Evolutionary conservation across 306 rosid species (phyloP).

Genomic region (Glycine latifolia): DNA sequence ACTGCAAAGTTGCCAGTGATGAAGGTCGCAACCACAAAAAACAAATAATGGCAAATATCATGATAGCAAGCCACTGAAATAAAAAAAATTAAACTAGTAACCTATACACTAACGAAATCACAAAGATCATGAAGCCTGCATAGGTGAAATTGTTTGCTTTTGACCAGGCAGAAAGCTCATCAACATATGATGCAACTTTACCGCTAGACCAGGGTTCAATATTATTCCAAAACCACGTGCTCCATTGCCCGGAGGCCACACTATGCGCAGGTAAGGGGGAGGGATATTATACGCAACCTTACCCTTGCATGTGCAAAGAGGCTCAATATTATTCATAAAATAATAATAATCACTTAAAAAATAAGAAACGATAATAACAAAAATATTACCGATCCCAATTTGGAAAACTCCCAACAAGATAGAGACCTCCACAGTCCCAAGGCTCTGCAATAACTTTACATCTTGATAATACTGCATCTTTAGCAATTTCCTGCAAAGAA

Average conservation of each 20-base stretch:
- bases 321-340: conserved; percentile 31
- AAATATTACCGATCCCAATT: conserved; percentile 91
- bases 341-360: conserved; percentile 3
- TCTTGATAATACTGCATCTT: conserved; percentile 82
- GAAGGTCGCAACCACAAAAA: conserved; percentile 24
- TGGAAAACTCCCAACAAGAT: conserved; percentile 95
- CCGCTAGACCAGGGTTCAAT: not conserved
- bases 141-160: conserved; percentile 26
- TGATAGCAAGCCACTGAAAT: conserved; percentile 37
- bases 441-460: conserved; percentile 98
- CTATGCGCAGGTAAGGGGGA: too few species aligned
- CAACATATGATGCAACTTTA: not conserved
- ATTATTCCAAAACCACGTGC: too few species aligned
- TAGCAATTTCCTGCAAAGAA: conserved; percentile 81
- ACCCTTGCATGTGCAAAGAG: too few species aligned
- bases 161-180: conserved; percentile 29
- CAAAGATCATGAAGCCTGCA: not conserved
- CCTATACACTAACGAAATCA: conserved; percentile 8
- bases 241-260: too few species aligned
- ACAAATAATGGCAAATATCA: conserved; percentile 17
- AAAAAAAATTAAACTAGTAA: conserved; percentile 35
- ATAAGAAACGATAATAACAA: conserved; percentile 12
- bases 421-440: conserved; percentile 98
- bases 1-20: conserved; percentile 23
- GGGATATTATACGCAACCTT: too few species aligned